These are phyloP conservation scores for Austroboletus novae-zelandiae DNA, from an alignment of 1,284 basidiomycete genomes.

Conservation along the genomic window DNA sequence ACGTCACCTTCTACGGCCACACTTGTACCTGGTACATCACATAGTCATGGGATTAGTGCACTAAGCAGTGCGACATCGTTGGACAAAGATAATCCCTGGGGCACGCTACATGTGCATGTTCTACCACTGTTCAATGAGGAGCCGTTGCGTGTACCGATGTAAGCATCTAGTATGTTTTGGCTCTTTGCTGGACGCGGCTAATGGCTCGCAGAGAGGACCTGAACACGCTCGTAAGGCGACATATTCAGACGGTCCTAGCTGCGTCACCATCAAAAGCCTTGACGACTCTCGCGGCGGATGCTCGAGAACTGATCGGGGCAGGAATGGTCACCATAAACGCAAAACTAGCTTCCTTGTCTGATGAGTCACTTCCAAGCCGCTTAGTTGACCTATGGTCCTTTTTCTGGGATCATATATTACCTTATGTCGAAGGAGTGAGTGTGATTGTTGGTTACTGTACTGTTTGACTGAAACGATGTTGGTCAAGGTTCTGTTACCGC, in stretches of 20 bases:
- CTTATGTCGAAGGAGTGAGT: slow-evolving; percentile 83
- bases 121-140: slow-evolving; percentile 92
- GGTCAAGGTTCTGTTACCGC: slow-evolving; percentile 65
- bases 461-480: slow-evolving; percentile 2
- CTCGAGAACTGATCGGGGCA: slow-evolving; percentile 77
- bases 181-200: neutral
- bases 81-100: slow-evolving; percentile 68
- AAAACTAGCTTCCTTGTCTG: slow-evolving; percentile 72
- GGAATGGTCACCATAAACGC: slow-evolving; percentile 93
- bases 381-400: slow-evolving; percentile 91
- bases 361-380: slow-evolving; percentile 70
- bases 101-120: slow-evolving; percentile 79
- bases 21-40: slow-evolving; percentile 19
- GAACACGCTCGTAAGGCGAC: slow-evolving; percentile 75
- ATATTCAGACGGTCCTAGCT: slow-evolving; percentile 70
- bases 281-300: slow-evolving; percentile 71
- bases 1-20: slow-evolving; percentile 23
- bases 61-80: slow-evolving; percentile 11
- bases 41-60: slow-evolving; percentile 22
- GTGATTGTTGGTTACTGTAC: neutral
- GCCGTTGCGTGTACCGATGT: slow-evolving; percentile 84
- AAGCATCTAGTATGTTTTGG: slow-evolving; percentile 25
- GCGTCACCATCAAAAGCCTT: slow-evolving; percentile 64
- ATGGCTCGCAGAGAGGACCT: slow-evolving; percentile 74
- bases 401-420: slow-evolving; percentile 91